Conservation (phyloP, 495 filamentous ascomycete species). For the Cercophora scortea region DNA sequence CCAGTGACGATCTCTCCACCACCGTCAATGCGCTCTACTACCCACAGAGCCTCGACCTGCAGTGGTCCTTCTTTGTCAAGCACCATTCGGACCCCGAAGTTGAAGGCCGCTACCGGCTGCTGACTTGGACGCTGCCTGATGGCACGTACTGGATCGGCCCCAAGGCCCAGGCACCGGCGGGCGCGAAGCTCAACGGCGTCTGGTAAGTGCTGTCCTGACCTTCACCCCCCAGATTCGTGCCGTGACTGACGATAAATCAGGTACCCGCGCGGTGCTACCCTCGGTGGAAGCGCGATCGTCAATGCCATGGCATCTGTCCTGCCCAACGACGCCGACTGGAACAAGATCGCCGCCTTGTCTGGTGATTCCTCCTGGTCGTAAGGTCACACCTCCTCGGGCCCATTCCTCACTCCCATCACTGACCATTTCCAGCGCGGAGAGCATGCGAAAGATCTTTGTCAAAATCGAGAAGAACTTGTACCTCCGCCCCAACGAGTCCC, state of each 20-base stretch:
- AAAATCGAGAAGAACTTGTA: conserved; percentile 49
- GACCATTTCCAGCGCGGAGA: conserved; percentile 7
- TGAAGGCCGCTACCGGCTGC: conserved; percentile 25
- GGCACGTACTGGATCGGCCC: conserved; percentile 21
- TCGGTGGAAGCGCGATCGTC: conserved; percentile 28
- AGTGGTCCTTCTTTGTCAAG: conserved; percentile 34
- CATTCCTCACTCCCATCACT: conserved; percentile 6
- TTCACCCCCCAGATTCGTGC: neutral
- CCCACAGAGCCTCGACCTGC: conserved; percentile 25
- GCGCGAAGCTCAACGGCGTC: conserved; percentile 32
- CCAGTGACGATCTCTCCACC: conserved; percentile 30
- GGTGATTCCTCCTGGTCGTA: conserved; percentile 36
- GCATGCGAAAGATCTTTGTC: conserved; percentile 39
- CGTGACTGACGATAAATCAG: conserved; percentile 9
- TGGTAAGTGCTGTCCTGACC: conserved; percentile 10
- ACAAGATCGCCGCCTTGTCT: conserved; percentile 35
- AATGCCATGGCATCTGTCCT: conserved; percentile 1
- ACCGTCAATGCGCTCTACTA: conserved; percentile 16
- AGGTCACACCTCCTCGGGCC: conserved; percentile 1
- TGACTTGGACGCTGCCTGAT: conserved; percentile 23
- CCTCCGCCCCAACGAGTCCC: conserved; percentile 28
- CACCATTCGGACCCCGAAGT: conserved; percentile 27
- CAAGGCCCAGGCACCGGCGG: conserved; percentile 24
- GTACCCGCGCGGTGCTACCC: conserved; percentile 40
- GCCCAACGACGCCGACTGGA: conserved; percentile 38